phyloP scores from a whole-genome alignment of 352 stramenopile genomes.

The Stephanocyclus meneghinianus region DNA sequence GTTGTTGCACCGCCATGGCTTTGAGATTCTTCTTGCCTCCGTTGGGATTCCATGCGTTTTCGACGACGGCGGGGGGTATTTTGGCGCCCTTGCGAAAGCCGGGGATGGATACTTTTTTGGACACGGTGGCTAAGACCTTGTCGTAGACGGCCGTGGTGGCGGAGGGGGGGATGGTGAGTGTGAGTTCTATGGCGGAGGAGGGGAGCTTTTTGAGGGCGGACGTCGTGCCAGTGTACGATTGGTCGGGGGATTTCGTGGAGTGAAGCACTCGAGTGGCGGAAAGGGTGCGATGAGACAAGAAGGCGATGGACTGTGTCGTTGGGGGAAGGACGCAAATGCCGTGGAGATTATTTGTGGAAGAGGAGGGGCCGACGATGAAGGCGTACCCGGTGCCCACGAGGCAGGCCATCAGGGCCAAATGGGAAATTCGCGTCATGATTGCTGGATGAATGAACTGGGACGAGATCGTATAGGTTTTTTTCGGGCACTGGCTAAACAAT shows the following conservation, averaged over 20 bases:
- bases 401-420: neutral
- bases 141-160: slow-evolving; percentile 76
- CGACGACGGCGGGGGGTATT: slow-evolving; percentile 74
- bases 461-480: too few species aligned
- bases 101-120: slow-evolving; percentile 72
- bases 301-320: neutral
- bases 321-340: slow-evolving; percentile 24
- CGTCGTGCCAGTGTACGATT: neutral
- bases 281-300: neutral
- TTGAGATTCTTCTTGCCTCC: slow-evolving; percentile 68
- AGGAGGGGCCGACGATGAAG: slow-evolving; percentile 34
- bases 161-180: slow-evolving; percentile 55
- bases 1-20: slow-evolving; percentile 70
- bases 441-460: neutral
- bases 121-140: slow-evolving; percentile 66
- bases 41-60: slow-evolving; percentile 66
- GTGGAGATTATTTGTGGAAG: slow-evolving; percentile 8
- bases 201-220: slow-evolving; percentile 66
- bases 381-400: slow-evolving; percentile 9
- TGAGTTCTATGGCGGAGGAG: slow-evolving; percentile 70
- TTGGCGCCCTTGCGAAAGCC: slow-evolving; percentile 81
- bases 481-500: too few species aligned
- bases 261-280: neutral
- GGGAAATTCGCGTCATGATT: neutral
- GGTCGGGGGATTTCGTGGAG: neutral